These are phyloP conservation scores for Wallacemonas collosoma DNA, from an alignment of 208 protist species.

Conservation along the genomic window DNA sequence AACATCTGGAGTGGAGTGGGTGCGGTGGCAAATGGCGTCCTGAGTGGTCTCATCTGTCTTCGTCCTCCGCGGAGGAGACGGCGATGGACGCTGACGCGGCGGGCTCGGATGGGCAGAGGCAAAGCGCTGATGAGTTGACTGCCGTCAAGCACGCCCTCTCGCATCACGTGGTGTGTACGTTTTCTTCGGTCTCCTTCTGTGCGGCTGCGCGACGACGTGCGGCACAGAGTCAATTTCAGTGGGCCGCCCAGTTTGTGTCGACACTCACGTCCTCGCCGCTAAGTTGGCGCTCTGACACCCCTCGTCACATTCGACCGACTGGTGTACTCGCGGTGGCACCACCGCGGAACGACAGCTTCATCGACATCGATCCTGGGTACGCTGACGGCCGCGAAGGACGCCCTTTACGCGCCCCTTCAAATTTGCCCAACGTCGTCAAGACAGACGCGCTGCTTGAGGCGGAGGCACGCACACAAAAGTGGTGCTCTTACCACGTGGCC, in stretches of 20 bases:
- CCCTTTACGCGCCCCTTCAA: neutral
- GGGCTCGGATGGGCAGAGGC: neutral
- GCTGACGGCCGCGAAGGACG: conserved; percentile 4
- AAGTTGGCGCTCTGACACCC: conserved; percentile 65
- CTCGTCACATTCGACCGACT: conserved; percentile 63
- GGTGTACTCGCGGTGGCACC: conserved; percentile 25
- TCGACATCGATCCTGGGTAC: conserved; percentile 8
- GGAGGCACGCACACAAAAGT: conserved; percentile 19
- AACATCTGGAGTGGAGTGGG: conserved; percentile 69
- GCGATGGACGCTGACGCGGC: neutral
- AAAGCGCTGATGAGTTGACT: neutral
- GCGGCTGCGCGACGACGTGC: conserved; percentile 20
- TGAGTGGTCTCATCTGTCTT: conserved; percentile 49
- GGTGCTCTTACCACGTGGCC: conserved; percentile 81
- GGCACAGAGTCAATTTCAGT: conserved; percentile 52
- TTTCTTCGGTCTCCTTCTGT: conserved; percentile 76
- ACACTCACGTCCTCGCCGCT: conserved; percentile 79
- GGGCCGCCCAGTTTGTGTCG: conserved; percentile 80
- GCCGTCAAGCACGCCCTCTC: conserved; percentile 47
- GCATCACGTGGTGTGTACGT: conserved; percentile 71
- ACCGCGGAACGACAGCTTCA: conserved; percentile 13
- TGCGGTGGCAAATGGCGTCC: conserved; percentile 78
- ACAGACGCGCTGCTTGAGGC: conserved; percentile 5
- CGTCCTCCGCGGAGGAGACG: conserved; percentile 2
- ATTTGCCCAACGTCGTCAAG: conserved; percentile 6